These are phyloP conservation scores for Pestalotiopsis sp. DNA, from an alignment of 2,329 filamentous ascomycete species.

Conservation along the genomic window DNA sequence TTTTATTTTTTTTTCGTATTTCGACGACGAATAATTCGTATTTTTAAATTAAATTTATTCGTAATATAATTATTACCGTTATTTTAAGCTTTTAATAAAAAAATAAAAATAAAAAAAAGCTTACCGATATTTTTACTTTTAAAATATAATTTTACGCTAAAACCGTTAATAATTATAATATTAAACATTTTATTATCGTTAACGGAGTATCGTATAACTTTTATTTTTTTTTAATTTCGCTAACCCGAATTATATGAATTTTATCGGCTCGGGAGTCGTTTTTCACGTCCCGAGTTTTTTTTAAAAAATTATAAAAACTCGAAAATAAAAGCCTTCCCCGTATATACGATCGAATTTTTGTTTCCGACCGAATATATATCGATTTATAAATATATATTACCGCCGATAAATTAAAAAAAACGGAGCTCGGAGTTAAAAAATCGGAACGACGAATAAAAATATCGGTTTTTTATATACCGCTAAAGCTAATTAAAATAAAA, in stretches of 20 bases:
- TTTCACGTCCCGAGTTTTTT: slow-evolving; percentile 60
- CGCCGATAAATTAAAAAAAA: slow-evolving; percentile 55
- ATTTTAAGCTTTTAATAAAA: no score
- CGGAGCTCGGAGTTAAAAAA: no score
- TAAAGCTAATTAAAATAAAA: slow-evolving; percentile 52
- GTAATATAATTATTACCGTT: slow-evolving; percentile 6
- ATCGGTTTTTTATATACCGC: no score
- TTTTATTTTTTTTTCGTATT: background rate
- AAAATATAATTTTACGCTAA: no score
- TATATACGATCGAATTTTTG: slow-evolving; percentile 60
- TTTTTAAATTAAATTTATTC: background rate
- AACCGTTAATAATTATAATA: no score
- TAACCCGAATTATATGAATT: slow-evolving; percentile 70
- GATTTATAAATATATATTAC: slow-evolving; percentile 66
- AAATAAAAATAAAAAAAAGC: no score
- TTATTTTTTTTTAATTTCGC: slow-evolving; percentile 65
- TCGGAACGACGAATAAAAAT: no score
- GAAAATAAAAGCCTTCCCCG: slow-evolving; percentile 61
- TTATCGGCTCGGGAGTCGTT: slow-evolving; percentile 70
- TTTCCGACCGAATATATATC: slow-evolving; percentile 64
- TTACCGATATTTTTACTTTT: no score
- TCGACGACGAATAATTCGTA: background rate
- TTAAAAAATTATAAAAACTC: slow-evolving; percentile 64
- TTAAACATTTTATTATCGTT: no score
- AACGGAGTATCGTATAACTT: slow-evolving; percentile 19